Percentiles rank a stretch among this genome's conserved stretches.
phyloP scores from a whole-genome alignment of 108 stramenopile species.

The Aureococcus anophagefferens region DNA sequence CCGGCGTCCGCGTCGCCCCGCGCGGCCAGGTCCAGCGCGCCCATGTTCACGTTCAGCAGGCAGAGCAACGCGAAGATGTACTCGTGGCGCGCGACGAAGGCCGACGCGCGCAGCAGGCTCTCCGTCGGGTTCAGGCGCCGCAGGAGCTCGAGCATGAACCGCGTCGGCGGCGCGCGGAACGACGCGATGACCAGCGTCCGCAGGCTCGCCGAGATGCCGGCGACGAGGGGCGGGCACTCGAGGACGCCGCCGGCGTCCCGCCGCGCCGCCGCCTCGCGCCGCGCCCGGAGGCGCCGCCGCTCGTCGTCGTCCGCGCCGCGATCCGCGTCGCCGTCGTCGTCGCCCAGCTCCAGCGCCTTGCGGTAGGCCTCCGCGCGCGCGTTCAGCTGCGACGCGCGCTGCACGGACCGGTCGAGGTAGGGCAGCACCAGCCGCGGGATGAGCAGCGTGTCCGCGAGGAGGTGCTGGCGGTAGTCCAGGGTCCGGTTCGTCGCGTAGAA shows the following conservation, averaged over 20 bases:
- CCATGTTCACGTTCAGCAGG: slow-evolving; percentile 50
- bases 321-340: slow-evolving; percentile 10
- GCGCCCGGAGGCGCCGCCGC: neutral
- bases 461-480: slow-evolving; percentile 35
- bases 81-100: slow-evolving; percentile 41
- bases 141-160: slow-evolving; percentile 38
- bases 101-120: slow-evolving; percentile 27
- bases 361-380: slow-evolving; percentile 27
- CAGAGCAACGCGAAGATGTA: slow-evolving; percentile 47
- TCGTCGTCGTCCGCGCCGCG: neutral
- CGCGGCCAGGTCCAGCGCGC: slow-evolving; percentile 34
- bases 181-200: slow-evolving; percentile 40
- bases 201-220: slow-evolving; percentile 21
- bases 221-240: slow-evolving; percentile 7
- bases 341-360: slow-evolving; percentile 4
- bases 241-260: slow-evolving; percentile 12
- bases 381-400: slow-evolving; percentile 29
- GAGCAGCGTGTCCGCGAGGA: slow-evolving; percentile 40
- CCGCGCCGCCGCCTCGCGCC: neutral
- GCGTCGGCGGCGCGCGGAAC: slow-evolving; percentile 42
- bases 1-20: neutral
- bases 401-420: slow-evolving; percentile 42
- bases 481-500: slow-evolving; percentile 27
- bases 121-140: slow-evolving; percentile 42
- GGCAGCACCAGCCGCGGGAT: slow-evolving; percentile 43